phyloP scores from a whole-genome alignment of 345 rosid species.

The Nephelium lappaceum region DNA sequence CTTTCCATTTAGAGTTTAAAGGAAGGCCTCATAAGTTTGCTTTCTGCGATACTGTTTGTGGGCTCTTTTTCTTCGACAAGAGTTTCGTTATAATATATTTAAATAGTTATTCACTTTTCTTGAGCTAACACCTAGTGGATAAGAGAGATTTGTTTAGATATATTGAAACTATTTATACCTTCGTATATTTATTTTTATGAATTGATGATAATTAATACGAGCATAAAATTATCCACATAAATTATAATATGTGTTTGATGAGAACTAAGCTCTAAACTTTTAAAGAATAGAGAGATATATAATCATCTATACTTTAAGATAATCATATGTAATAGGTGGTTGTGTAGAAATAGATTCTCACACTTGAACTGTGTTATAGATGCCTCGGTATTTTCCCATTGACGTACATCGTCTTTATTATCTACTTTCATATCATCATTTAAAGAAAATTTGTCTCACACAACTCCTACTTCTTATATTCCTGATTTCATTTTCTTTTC shows the following conservation, averaged over 20 bases:
- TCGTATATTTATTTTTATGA: too few relatives aligned
- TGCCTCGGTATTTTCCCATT: not conserved
- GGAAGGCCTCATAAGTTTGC: not conserved
- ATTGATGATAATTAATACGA: too few relatives aligned
- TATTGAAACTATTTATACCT: too few relatives aligned
- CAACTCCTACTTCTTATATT: not conserved
- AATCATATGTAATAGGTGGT: too few relatives aligned
- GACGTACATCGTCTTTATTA: not conserved
- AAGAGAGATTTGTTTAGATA: too few relatives aligned
- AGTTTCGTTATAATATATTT: not conserved
- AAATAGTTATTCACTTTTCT: not conserved
- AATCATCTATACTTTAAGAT: too few relatives aligned
- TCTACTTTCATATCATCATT: not conserved
- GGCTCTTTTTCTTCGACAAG: conserved; percentile 3
- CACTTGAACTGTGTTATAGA: not conserved
- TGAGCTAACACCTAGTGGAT: too few relatives aligned
- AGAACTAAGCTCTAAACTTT: too few relatives aligned
- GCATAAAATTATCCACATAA: too few relatives aligned
- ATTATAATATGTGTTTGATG: too few relatives aligned
- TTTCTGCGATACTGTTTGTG: conserved; percentile 1
- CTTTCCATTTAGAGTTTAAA: not conserved
- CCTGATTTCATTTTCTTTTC: not conserved
- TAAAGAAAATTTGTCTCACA: not conserved
- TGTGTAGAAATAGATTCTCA: not conserved
- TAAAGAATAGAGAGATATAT: too few relatives aligned